Percentiles rank a stretch among this genome's conserved stretches.
Evolutionary conservation across 306 rosid species (phyloP).

Genomic region (Inga laurina): DNA sequence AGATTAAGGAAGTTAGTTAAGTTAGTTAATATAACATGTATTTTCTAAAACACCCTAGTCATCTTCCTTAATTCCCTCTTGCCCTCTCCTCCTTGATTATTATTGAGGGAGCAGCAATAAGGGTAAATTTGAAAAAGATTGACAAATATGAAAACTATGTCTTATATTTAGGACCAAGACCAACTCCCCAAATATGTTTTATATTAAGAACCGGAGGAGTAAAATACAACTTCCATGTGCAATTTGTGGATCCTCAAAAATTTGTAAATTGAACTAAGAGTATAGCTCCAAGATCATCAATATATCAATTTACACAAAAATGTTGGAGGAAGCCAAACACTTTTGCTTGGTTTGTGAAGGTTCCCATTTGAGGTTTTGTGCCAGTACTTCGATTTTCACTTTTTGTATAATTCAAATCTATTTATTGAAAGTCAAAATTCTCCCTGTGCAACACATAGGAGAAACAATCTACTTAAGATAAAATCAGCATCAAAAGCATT

Average conservation of each 20-base stretch:
- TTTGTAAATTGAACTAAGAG: constrained; percentile 1
- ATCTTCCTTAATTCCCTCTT: no score
- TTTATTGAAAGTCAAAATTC: not conserved
- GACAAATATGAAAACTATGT: no score
- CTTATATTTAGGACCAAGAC: no score
- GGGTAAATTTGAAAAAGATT: no score
- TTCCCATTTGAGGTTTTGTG: not conserved
- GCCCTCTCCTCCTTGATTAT: no score
- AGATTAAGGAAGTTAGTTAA: no score
- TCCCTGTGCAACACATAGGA: not conserved
- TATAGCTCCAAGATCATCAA: constrained; percentile 7
- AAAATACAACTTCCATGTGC: not conserved
- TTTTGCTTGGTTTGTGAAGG: not conserved
- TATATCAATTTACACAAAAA: not conserved
- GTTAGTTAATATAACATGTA: no score
- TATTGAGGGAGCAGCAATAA: no score
- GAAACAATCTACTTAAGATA: not conserved
- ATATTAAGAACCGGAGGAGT: no score
- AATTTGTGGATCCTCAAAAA: not conserved
- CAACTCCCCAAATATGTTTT: no score
- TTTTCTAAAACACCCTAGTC: no score
- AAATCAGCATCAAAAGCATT: constrained; percentile 21
- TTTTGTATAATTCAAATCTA: not conserved
- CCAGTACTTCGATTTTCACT: not conserved
- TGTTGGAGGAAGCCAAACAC: not conserved